These are phyloP conservation scores for Hansenula lynferdii DNA, from an alignment of 1,139 yeast genomes.

Conservation along the genomic window DNA sequence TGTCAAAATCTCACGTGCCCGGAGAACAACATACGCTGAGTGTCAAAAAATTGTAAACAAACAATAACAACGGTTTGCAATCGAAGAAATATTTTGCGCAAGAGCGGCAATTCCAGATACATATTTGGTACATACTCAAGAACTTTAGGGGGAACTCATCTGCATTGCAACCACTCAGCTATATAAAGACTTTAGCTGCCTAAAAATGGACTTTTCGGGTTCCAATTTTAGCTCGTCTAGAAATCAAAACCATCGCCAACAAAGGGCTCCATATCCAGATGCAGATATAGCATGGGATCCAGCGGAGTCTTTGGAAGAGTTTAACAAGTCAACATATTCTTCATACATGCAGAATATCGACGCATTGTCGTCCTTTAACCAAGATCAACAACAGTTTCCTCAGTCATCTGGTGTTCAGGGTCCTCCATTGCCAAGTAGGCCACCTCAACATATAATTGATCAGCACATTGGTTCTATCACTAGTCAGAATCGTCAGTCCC, in stretches of 20 bases:
- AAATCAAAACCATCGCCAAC: background rate
- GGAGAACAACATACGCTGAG: background rate
- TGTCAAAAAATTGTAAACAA: background rate
- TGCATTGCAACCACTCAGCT: too few species aligned
- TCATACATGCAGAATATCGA: conserved; percentile 2
- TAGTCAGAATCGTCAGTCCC: too few species aligned
- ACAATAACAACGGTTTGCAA: too few species aligned
- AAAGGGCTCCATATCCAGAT: conserved; percentile 5
- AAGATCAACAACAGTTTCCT: background rate
- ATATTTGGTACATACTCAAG: too few species aligned
- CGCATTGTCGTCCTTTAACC: conserved; percentile 1
- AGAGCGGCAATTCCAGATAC: too few species aligned
- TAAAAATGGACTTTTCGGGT: too few species aligned
- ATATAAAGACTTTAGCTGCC: too few species aligned
- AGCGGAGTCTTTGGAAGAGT: conserved; percentile 15
- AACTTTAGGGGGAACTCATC: too few species aligned
- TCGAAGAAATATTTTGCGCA: too few species aligned
- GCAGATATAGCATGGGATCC: conserved; percentile 12
- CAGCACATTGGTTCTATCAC: conserved; percentile 8
- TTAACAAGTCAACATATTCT: conserved; percentile 4
- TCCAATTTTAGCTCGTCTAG: too few species aligned
- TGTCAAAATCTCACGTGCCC: background rate
- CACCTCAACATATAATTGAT: conserved; percentile 17
- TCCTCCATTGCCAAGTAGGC: conserved; percentile 18
- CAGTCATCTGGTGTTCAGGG: conserved; percentile 5